Conservation (phyloP, 2,329 filamentous ascomycete genomes). For the Stachybotrys echinatus region DNA sequence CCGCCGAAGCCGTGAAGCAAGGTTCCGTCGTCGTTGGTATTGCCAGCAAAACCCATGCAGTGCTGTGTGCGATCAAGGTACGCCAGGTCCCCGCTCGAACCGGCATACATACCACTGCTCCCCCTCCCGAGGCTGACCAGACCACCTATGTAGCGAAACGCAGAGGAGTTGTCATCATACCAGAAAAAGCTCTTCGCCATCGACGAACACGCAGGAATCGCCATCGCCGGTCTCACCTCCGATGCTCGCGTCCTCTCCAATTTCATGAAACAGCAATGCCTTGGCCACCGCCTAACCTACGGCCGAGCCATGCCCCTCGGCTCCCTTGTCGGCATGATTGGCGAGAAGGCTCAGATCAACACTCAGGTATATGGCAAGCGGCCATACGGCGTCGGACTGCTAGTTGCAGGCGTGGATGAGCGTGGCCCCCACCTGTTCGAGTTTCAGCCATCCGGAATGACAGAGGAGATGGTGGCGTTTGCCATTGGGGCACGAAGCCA, state of each 20-base stretch:
- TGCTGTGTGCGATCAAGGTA: conserved; percentile 95
- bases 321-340: conserved; percentile 85
- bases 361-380: conserved; percentile 96
- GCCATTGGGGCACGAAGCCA: conserved; percentile 94
- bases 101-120: background rate
- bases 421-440: conserved; percentile 94
- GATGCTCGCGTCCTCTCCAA: conserved; percentile 99
- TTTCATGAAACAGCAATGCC: conserved; percentile 99
- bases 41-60: conserved; percentile 95
- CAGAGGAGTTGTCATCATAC: conserved; percentile 98
- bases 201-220: conserved; percentile 91
- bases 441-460: conserved; percentile 94
- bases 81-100: conserved; percentile 6
- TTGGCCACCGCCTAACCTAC: conserved; percentile 92
- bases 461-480: conserved; percentile 94
- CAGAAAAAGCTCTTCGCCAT: conserved; percentile 98
- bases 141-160: conserved; percentile 66
- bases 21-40: conserved; percentile 96
- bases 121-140: background rate
- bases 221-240: conserved; percentile 93
- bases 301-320: conserved; percentile 88
- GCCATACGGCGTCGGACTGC: conserved; percentile 89
- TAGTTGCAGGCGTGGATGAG: conserved; percentile 92
- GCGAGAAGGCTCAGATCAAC: conserved; percentile 94
- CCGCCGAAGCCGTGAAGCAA: conserved; percentile 97